A percentile compares a stretch with the other conserved stretches of the same genome.
Evolutionary conservation across 2,329 filamentous ascomycete genomes (phyloP).

Genomic region (Phyllosticta ampelicida): DNA sequence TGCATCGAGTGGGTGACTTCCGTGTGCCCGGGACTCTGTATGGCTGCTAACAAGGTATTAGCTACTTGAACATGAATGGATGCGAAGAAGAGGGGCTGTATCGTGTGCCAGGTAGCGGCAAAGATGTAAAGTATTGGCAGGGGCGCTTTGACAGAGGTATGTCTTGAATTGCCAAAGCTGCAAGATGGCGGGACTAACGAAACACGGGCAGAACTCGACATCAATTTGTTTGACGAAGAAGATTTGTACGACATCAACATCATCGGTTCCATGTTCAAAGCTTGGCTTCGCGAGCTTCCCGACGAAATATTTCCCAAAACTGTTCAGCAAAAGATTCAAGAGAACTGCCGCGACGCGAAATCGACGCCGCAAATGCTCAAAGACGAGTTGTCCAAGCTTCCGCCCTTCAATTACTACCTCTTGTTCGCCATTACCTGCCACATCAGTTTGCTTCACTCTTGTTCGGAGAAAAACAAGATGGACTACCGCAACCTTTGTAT

Average conservation of each 20-base stretch:
- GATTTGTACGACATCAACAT: conserved; percentile 95
- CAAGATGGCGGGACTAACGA: background rate
- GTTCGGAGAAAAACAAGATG: conserved; percentile 97
- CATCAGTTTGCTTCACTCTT: conserved; percentile 78
- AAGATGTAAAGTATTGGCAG: conserved; percentile 89
- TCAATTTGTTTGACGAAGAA: conserved; percentile 77
- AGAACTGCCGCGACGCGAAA: conserved; percentile 68
- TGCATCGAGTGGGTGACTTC: conserved; percentile 62
- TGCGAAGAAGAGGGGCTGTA: conserved; percentile 92
- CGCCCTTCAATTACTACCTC: conserved; percentile 95
- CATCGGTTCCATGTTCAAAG: conserved; percentile 90
- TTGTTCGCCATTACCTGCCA: conserved; percentile 96
- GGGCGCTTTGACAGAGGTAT: conserved; percentile 76
- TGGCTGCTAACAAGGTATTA: conserved; percentile 17
- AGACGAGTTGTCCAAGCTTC: conserved; percentile 85
- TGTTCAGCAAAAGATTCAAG: conserved; percentile 67
- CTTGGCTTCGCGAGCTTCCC: conserved; percentile 88
- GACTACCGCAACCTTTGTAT: conserved; percentile 92
- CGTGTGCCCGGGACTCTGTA: background rate
- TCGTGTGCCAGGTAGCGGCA: conserved; percentile 79
- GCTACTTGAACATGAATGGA: conserved; percentile 86
- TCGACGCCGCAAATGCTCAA: conserved; percentile 75
- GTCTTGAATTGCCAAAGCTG: conserved; percentile 11
- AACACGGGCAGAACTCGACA: conserved; percentile 58
- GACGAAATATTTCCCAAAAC: conserved; percentile 86